Percentiles rank a stretch among this genome's conserved stretches.
These are phyloP conservation scores for Phytophthora idaei DNA, from an alignment of 352 stramenopile species.

Conservation along the genomic window DNA sequence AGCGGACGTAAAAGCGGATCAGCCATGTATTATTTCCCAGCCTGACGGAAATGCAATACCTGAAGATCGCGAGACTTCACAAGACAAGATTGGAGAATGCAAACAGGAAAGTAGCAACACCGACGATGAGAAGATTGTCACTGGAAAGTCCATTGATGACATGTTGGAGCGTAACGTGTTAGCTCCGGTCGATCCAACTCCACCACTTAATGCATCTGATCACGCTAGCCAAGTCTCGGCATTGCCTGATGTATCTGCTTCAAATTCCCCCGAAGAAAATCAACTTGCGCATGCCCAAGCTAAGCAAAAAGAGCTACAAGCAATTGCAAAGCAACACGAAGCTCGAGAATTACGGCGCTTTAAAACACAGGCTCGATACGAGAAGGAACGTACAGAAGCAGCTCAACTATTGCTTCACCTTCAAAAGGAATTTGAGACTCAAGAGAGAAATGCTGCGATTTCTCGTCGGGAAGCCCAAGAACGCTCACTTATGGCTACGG, in stretches of 20 bases:
- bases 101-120: not conserved
- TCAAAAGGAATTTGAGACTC: conserved; percentile 25
- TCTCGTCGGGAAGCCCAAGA: conserved; percentile 24
- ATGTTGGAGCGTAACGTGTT: not conserved
- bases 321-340: conserved; percentile 27
- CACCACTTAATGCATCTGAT: not conserved
- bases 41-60: not conserved
- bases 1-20: not conserved
- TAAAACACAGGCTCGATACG: conserved; percentile 15
- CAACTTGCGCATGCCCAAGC: not conserved
- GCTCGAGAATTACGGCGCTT: conserved; percentile 21
- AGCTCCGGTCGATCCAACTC: not conserved
- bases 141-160: not conserved
- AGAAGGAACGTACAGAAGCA: conserved; percentile 23
- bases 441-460: conserved; percentile 17
- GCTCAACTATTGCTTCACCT: conserved; percentile 18
- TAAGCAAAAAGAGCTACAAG: conserved; percentile 10
- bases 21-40: not conserved
- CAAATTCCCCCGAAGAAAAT: not conserved
- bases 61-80: not conserved
- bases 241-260: not conserved
- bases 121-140: not conserved
- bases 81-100: not conserved
- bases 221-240: not conserved
- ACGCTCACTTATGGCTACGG: conserved; percentile 16